Conservation (phyloP, 2,329 filamentous ascomycete genomes). For the Emydomyces testavorans region DNA sequence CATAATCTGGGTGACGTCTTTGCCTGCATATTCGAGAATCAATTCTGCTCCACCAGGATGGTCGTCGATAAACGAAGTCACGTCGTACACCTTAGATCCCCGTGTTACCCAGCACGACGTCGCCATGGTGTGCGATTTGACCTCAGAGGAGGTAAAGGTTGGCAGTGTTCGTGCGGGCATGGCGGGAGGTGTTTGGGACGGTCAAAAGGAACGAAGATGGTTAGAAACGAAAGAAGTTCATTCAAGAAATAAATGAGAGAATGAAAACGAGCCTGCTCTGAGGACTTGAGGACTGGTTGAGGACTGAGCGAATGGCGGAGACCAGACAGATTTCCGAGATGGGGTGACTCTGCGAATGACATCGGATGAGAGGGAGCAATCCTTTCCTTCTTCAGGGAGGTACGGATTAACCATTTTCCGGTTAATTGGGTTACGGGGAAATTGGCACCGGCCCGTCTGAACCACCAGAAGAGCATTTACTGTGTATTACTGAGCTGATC, state of each 20-base stretch:
- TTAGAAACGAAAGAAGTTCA: slow-evolving; percentile 3
- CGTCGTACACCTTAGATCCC: slow-evolving; percentile 82
- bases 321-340: background rate
- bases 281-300: background rate
- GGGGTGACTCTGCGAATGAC: slow-evolving; percentile 1
- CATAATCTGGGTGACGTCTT: slow-evolving; percentile 72
- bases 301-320: background rate
- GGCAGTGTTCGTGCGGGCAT: slow-evolving; percentile 79
- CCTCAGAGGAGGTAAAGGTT: slow-evolving; percentile 67
- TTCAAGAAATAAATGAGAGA: slow-evolving; percentile 2
- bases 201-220: background rate
- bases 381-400: background rate
- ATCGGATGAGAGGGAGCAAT: background rate
- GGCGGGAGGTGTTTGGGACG: background rate
- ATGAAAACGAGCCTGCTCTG: slow-evolving; percentile 8
- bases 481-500: no score
- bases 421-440: background rate
- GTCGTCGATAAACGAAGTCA: slow-evolving; percentile 79
- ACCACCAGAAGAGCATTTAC: no score
- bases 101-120: slow-evolving; percentile 90
- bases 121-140: slow-evolving; percentile 64
- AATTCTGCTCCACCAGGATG: slow-evolving; percentile 86
- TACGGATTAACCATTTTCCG: no score
- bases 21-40: slow-evolving; percentile 79
- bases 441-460: background rate